Evolutionary conservation across 2,329 filamentous ascomycete genomes (phyloP).

Genomic region (Colletotrichum simmondsii): DNA sequence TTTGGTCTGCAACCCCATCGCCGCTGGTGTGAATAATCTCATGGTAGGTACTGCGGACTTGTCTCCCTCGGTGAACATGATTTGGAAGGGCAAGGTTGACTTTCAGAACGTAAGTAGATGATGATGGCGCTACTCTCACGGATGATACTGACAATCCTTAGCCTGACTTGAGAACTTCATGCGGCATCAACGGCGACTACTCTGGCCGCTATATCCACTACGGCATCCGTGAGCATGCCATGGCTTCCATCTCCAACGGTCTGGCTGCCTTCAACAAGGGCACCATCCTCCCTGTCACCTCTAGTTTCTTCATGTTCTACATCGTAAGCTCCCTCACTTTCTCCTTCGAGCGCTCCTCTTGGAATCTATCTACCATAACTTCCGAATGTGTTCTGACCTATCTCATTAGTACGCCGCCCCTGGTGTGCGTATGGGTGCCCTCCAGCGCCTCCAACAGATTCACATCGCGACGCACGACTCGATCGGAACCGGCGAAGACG

Average conservation of each 20-base stretch:
- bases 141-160: not conserved
- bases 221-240: constrained; percentile 71
- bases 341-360: not conserved
- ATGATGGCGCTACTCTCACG: too few relatives aligned
- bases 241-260: constrained; percentile 68
- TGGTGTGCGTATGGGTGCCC: constrained; percentile 69
- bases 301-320: constrained; percentile 74
- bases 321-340: constrained; percentile 43
- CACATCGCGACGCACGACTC: constrained; percentile 72
- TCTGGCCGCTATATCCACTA: constrained; percentile 68
- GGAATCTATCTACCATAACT: not conserved
- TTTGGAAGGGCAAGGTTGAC: constrained; percentile 62
- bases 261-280: constrained; percentile 66
- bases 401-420: constrained; percentile 59
- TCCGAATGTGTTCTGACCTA: not conserved
- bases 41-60: constrained; percentile 67
- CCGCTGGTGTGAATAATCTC: constrained; percentile 56
- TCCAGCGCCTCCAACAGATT: constrained; percentile 65
- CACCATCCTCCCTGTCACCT: constrained; percentile 68
- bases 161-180: constrained; percentile 49
- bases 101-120: constrained; percentile 50
- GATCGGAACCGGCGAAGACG: constrained; percentile 69
- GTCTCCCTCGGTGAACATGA: constrained; percentile 65
- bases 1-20: constrained; percentile 61
- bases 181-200: constrained; percentile 65